Evolutionary conservation across 2,329 filamentous ascomycete genomes (phyloP).

Genomic region (Botrytis porri): DNA sequence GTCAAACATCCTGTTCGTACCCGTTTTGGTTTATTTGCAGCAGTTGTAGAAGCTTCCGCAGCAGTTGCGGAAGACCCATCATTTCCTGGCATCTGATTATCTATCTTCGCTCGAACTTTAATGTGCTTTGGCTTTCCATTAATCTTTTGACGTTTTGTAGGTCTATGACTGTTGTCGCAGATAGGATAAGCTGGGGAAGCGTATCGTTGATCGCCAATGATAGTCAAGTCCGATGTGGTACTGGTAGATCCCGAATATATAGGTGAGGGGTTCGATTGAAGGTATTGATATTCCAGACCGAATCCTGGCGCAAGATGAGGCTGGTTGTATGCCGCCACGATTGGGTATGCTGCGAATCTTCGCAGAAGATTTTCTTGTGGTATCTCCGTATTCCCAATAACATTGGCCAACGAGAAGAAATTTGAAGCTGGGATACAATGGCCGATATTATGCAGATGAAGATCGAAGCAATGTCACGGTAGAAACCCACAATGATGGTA

Average conservation of each 20-base stretch:
- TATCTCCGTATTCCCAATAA: constrained; percentile 23
- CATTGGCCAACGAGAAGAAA: constrained; percentile 26
- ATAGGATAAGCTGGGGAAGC: constrained; percentile 27
- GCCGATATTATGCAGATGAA: background rate
- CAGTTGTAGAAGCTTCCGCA: constrained; percentile 24
- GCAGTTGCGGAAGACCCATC: constrained; percentile 24
- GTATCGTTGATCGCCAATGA: constrained; percentile 34
- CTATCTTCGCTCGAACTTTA: constrained; percentile 25
- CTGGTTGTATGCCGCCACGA: constrained; percentile 36
- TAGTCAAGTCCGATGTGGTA: constrained; percentile 33
- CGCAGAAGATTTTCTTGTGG: constrained; percentile 28
- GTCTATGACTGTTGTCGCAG: constrained; percentile 28
- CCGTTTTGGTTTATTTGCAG: constrained; percentile 65
- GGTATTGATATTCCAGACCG: constrained; percentile 33
- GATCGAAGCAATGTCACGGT: background rate
- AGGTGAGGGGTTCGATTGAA: constrained; percentile 28
- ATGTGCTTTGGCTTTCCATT: constrained; percentile 21
- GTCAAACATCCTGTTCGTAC: constrained; percentile 89
- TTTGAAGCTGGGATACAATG: background rate
- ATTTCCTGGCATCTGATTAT: constrained; percentile 33
- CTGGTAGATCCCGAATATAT: constrained; percentile 31
- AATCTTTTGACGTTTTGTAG: constrained; percentile 29
- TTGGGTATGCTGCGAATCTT: constrained; percentile 35
- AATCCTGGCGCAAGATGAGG: constrained; percentile 33
- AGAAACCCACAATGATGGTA: background rate